Evolutionary conservation across 306 rosid genomes (phyloP).

Genomic region (Cajanus cajan): DNA sequence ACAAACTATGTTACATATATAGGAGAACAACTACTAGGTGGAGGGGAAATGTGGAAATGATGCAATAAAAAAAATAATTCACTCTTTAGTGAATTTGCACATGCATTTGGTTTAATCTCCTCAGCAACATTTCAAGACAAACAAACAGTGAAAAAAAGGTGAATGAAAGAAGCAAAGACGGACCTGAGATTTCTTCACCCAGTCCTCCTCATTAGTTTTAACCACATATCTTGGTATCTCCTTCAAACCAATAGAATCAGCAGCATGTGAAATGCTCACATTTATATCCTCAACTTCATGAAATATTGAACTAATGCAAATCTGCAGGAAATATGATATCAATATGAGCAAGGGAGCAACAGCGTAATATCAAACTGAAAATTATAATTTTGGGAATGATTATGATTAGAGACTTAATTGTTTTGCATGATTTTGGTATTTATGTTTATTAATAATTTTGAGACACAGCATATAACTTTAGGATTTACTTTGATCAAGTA

Average conservation of each 20-base stretch:
- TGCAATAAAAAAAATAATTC: neutral
- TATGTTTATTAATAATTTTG: neutral
- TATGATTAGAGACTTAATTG: neutral
- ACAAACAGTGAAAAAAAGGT: neutral
- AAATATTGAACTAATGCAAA: constrained; percentile 65
- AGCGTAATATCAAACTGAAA: neutral
- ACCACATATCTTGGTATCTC: constrained; percentile 68
- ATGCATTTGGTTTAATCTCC: neutral
- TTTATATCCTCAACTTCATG: constrained; percentile 59
- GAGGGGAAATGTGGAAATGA: neutral
- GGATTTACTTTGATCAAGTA: neutral
- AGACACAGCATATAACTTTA: neutral
- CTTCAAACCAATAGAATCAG: constrained; percentile 80
- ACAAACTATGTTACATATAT: neutral
- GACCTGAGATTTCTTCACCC: constrained; percentile 81
- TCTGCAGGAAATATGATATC: constrained; percentile 44
- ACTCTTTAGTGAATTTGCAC: neutral
- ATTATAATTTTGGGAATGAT: neutral
- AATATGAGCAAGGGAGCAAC: constrained; percentile 13
- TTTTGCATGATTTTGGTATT: neutral
- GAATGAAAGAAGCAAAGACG: constrained; percentile 23
- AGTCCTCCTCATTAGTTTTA: constrained; percentile 63
- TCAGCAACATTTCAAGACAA: neutral
- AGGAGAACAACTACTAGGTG: neutral
- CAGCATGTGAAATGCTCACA: constrained; percentile 62